phyloP scores from a whole-genome alignment of 495 filamentous ascomycete species.

The Neurospora discreta region DNA sequence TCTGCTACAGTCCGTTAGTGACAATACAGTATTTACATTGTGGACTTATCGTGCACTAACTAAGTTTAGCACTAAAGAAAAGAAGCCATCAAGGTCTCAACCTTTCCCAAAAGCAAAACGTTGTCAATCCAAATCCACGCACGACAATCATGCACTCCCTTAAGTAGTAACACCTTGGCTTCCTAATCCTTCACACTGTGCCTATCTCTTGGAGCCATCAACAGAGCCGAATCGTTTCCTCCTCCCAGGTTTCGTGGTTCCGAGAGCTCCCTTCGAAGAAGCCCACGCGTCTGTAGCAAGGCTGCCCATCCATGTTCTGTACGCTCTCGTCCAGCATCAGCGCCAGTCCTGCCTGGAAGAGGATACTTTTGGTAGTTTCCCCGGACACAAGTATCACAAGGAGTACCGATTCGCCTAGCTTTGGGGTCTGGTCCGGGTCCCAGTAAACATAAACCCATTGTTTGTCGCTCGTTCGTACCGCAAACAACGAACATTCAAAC shows the following conservation, averaged over 20 bases:
- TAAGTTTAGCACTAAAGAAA: background rate
- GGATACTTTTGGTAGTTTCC: accelerated
- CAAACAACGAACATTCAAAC: too few relatives aligned
- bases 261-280: background rate
- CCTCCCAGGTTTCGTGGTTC: background rate
- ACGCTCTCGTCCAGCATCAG: background rate
- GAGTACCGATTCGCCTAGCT: background rate
- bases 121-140: background rate
- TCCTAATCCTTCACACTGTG: background rate
- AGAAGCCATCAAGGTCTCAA: background rate
- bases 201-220: background rate
- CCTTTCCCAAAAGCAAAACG: background rate
- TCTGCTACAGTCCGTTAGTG: accelerated
- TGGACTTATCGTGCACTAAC: background rate
- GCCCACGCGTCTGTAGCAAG: background rate
- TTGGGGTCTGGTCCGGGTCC: background rate
- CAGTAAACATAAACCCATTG: too few relatives aligned
- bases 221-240: background rate
- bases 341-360: background rate
- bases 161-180: accelerated
- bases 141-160: background rate
- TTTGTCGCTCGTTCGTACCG: too few relatives aligned
- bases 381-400: background rate
- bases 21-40: accelerated
- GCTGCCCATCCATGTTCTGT: background rate